Conservation (phyloP, 805 yeast genomes). For the Barnettozyma populi region DNA sequence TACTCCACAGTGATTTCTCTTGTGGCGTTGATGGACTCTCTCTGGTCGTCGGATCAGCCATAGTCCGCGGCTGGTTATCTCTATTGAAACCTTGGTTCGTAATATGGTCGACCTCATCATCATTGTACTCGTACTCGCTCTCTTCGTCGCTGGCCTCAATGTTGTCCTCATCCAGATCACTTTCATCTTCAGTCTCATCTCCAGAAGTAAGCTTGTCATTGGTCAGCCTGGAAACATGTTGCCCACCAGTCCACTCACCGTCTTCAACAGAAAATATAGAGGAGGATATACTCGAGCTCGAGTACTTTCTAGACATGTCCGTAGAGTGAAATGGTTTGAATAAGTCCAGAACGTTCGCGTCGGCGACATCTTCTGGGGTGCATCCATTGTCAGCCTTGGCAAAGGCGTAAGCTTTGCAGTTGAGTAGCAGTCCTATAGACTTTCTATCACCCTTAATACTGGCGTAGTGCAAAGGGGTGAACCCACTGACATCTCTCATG, state of each 20-base stretch:
- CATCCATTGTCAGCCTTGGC: conserved; percentile 47
- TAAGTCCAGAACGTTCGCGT: conserved; percentile 28
- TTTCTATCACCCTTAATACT: conserved; percentile 68
- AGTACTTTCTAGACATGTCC: conserved; percentile 20
- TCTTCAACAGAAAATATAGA: conserved; percentile 30
- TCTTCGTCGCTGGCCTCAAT: conserved; percentile 25
- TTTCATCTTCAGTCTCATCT: conserved; percentile 20
- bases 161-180: conserved; percentile 9
- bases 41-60: not conserved
- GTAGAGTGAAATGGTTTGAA: conserved; percentile 18
- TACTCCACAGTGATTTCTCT: conserved; percentile 32
- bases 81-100: not conserved
- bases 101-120: not conserved
- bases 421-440: conserved; percentile 54
- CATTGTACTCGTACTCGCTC: conserved; percentile 24
- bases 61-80: not conserved
- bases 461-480: conserved; percentile 86
- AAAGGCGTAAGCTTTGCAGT: conserved; percentile 56
- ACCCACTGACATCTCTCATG: conserved; percentile 70
- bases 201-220: conserved; percentile 26
- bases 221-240: conserved; percentile 32
- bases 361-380: conserved; percentile 38
- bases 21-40: conserved; percentile 1
- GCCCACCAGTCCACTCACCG: conserved; percentile 22
- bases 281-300: conserved; percentile 22